Conservation (phyloP, 2,329 filamentous ascomycete genomes). For the Fusarium agapanthi region DNA sequence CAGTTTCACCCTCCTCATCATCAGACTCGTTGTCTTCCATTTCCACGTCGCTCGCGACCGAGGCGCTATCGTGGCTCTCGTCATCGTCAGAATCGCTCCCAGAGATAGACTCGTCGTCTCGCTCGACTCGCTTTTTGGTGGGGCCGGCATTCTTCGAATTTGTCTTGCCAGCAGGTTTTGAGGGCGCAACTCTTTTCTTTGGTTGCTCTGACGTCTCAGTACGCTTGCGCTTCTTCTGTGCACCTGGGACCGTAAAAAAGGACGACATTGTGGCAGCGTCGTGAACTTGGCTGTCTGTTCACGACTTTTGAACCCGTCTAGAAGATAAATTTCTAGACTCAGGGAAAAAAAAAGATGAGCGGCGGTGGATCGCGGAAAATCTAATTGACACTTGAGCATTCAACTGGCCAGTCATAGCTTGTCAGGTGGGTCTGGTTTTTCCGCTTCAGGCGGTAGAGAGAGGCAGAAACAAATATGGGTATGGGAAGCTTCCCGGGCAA, state of each 20-base stretch:
- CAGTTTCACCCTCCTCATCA: conserved; percentile 86
- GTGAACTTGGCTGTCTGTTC: conserved; percentile 40
- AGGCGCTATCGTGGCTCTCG: conserved; percentile 52
- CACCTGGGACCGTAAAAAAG: conserved; percentile 90
- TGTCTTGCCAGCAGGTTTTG: conserved; percentile 54
- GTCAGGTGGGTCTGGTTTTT: conserved; percentile 42
- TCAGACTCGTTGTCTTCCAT: conserved; percentile 63
- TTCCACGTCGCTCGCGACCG: conserved; percentile 58
- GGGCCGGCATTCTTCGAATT: conserved; percentile 51
- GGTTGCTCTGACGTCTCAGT: conserved; percentile 61
- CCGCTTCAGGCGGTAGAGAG: conserved; percentile 46
- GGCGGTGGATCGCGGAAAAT: conserved; percentile 41
- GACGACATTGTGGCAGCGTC: conserved; percentile 76
- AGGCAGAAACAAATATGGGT: conserved; percentile 42
- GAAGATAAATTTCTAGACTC: conserved; percentile 42
- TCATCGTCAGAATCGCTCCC: conserved; percentile 81
- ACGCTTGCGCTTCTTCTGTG: conserved; percentile 91
- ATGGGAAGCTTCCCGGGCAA: conserved; percentile 36
- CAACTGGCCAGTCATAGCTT: conserved; percentile 37
- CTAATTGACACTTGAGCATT: not conserved
- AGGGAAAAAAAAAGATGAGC: conserved; percentile 54
- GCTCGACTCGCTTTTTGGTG: conserved; percentile 58
- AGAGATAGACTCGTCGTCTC: conserved; percentile 79
- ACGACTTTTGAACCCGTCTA: conserved; percentile 43
- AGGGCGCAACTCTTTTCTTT: conserved; percentile 66